Evolutionary conservation across 768 basidiomycete genomes (phyloP), one percentile per base, ranked within the genome.

Genomic region (Crassisporium funariophilum): DNA sequence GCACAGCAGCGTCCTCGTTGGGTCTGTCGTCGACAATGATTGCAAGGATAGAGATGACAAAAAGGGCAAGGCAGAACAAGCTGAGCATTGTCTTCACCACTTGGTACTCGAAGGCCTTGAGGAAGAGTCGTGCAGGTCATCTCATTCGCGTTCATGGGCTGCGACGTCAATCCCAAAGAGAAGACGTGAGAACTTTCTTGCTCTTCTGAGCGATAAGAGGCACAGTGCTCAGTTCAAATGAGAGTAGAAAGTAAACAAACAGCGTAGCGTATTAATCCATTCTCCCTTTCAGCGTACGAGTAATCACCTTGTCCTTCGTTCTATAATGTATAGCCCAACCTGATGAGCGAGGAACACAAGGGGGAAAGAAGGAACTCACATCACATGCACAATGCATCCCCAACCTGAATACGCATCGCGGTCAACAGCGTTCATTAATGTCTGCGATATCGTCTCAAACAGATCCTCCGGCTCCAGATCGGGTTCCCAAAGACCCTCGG

Each of bases 401-500:
- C 93, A 98, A 49, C 97, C 97, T 44, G 94, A 97, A 66, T 83
- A 91, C 16, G 95, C 94, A 69, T 98, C 97, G 37, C 97, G 81
- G 64, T 99, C 97, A 24, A 98, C 86, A 4, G 93, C 90, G 59
- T 95, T 98, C 67, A 98, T 67, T 50, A 99, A 69, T 5, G 94
- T 95, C 68, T 99, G 97, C 21, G 91, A 93, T 60, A 98, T 94
- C 2, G 97, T 98, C 75, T 99, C 97, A 61, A 99, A 99, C 36
- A 99, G 73, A 66, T 98, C 97, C 61, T 98, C 97, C 11, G 95
- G 83, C 63, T 86, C 94, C 65, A 99, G 74, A 66, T 94, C 91
- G 7, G 95, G 94, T 69, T 99, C 97, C 97, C 97, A 99, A 22
- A 99, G 78, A 2, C 94, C 93, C 68, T 99, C 97, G 33, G 97